These are phyloP conservation scores for Pythium brassicae DNA, from an alignment of 352 stramenopile species.

Conservation along the genomic window DNA sequence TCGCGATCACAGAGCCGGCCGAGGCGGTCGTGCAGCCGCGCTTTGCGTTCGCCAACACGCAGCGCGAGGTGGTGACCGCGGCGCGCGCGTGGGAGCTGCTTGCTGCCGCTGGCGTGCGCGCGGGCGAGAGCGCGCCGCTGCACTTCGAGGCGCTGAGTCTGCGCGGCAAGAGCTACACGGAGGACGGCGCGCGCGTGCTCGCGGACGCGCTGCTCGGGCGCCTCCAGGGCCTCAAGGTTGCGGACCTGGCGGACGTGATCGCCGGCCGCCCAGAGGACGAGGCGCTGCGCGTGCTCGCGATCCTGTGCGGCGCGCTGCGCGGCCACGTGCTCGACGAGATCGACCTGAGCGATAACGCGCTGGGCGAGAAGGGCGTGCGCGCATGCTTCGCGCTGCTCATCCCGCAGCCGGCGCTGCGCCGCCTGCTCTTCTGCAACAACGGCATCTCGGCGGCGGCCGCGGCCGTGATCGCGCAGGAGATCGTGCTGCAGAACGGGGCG, in stretches of 20 bases:
- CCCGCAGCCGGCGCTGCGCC: conserved; percentile 52
- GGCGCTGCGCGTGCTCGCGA: conserved; percentile 82
- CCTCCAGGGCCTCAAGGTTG: conserved; percentile 47
- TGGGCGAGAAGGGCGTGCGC: conserved; percentile 72
- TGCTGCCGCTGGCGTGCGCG: conserved; percentile 31
- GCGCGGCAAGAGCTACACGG: conserved; percentile 79
- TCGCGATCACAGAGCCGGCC: conserved; percentile 26
- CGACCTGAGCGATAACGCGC: conserved; percentile 79
- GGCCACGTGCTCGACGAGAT: conserved; percentile 81
- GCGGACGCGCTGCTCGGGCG: conserved; percentile 45
- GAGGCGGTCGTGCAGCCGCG: conserved; percentile 15
- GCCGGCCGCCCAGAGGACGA: conserved; percentile 87
- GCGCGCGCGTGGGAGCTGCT: conserved; percentile 48
- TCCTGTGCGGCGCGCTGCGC: conserved; percentile 72
- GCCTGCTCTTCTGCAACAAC: conserved; percentile 75
- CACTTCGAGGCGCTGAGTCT: conserved; percentile 53
- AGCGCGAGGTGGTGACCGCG: conserved; percentile 70
- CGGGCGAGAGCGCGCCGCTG: conserved; percentile 28
- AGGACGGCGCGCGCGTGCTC: conserved; percentile 51
- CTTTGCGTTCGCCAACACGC: conserved; percentile 52
- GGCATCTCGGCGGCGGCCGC: conserved; percentile 67
- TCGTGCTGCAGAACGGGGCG: conserved; percentile 59
- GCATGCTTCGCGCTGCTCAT: conserved; percentile 75
- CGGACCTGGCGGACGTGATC: conserved; percentile 91
- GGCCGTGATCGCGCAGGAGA: conserved; percentile 56